Evolutionary conservation across 257 asterid species (phyloP).

Genomic region (Primulina huaijiensis): DNA sequence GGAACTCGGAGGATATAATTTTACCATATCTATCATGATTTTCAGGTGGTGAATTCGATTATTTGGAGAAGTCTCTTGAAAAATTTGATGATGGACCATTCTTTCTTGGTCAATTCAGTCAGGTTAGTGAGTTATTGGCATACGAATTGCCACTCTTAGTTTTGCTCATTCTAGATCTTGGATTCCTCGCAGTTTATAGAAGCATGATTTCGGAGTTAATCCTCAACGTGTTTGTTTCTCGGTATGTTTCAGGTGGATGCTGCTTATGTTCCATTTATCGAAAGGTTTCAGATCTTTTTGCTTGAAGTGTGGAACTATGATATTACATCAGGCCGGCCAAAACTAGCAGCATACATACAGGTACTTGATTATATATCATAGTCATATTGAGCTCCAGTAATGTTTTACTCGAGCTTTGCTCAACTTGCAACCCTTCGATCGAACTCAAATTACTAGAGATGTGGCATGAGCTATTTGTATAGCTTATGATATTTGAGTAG

Average conservation of each 20-base stretch:
- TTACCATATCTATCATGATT: background rate
- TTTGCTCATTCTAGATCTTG: background rate
- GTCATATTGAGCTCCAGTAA: background rate
- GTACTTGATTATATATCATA: slow-evolving; percentile 18
- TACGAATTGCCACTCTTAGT: background rate
- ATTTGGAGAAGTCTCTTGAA: slow-evolving; percentile 52
- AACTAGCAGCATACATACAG: slow-evolving; percentile 52
- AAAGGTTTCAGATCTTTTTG: slow-evolving; percentile 52
- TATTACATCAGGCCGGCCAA: slow-evolving; percentile 55
- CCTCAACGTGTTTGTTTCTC: too few species aligned
- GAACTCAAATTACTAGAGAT: too few species aligned
- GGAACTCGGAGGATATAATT: background rate
- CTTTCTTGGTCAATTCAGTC: slow-evolving; percentile 66
- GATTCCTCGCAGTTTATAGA: too few species aligned
- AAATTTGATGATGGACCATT: slow-evolving; percentile 61
- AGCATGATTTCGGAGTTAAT: slow-evolving; percentile 2
- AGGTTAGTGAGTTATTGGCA: slow-evolving; percentile 25
- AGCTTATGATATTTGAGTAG: too few species aligned
- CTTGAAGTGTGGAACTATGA: slow-evolving; percentile 42
- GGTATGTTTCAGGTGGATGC: slow-evolving; percentile 45
- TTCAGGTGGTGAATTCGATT: slow-evolving; percentile 47
- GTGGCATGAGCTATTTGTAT: too few species aligned
- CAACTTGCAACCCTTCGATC: background rate
- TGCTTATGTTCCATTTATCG: slow-evolving; percentile 57
- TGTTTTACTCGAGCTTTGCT: background rate